Conservation (phyloP, 352 stramenopile genomes). For the Pilasporangium apinafurcum region DNA sequence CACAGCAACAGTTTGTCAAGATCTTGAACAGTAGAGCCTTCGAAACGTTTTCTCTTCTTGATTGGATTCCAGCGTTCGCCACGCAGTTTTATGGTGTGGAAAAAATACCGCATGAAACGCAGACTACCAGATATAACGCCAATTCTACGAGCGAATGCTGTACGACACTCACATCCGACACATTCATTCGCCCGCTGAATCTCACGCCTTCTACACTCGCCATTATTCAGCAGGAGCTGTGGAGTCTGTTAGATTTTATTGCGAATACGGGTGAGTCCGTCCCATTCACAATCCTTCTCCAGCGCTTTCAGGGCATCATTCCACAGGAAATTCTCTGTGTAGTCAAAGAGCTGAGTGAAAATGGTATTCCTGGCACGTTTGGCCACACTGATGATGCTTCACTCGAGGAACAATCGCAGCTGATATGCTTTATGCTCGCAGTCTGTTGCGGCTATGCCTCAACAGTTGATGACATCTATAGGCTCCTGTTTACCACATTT, state of each 20-base stretch:
- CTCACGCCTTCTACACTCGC: background rate
- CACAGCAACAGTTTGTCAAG: constrained; percentile 16
- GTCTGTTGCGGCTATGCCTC: constrained; percentile 24
- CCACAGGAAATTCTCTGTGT: background rate
- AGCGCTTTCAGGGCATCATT: constrained; percentile 1
- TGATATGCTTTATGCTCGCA: constrained; percentile 16
- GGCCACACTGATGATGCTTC: background rate
- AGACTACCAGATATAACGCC: background rate
- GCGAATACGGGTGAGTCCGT: constrained; percentile 3
- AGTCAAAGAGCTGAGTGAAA: constrained; percentile 1
- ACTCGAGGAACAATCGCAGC: background rate
- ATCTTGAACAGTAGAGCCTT: constrained; percentile 7
- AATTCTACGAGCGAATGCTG: background rate
- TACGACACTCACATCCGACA: background rate
- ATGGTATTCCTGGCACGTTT: background rate
- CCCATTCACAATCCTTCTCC: constrained; percentile 1
- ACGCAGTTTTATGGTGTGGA: constrained; percentile 12
- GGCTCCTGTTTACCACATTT: constrained; percentile 35
- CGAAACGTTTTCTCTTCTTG: constrained; percentile 8
- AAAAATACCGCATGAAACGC: background rate
- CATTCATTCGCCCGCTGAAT: background rate
- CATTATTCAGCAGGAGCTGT: constrained; percentile 1
- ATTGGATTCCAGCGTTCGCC: constrained; percentile 32
- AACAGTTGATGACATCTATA: constrained; percentile 18
- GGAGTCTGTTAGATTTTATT: constrained; percentile 4